Base-by-base conservation (phyloP, 2,329 filamentous ascomycete species). In the Calonectria naviculata region DNA sequence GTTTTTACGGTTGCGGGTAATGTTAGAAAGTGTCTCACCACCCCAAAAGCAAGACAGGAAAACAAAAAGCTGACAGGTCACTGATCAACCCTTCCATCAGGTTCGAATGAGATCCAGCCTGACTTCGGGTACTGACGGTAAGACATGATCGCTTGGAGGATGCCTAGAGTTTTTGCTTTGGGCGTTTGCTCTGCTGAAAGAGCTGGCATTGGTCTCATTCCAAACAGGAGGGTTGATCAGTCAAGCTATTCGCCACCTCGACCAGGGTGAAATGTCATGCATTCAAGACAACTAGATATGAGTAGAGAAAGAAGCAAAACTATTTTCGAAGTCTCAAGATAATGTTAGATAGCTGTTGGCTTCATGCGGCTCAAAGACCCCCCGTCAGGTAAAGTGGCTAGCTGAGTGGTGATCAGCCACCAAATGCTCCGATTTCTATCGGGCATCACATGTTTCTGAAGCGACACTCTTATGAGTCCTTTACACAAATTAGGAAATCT, bases 351-450 rank as follows among this genome's bases (percentile, higher is more conserved):
- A 36, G 15, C 34, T 8, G 15, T 12, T 36, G 15, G 34, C 15
- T 4, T 12, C 5, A 36, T 36, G 34, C 9, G 10, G 4, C 17
- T 36, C 34, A 36, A 36, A 13, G 34, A 12, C 34, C 9, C 34
- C 9, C 5, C 34, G 5, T 34, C 10, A 34, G 31, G 31, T 10
- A 54, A 21, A 19, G 29, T 24, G 17, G 6, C 12, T 7, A 24
- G 17, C 29, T 42, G 31, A 13, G 24, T 29, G 5, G 24, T 21
- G 42, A 46, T 71, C 54, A 82, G 4, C 17, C 60, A 17, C 84
- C 87, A 85, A 56, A 88, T 81, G 6, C 85, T 87, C 34, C 74
- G 74, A 0, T 87, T 86, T 0, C 87, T 86, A 71, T 88, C 86
- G 8, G 75, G 74, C 0, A 86, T 88, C 12, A 87, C 78, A n/a